A percentile compares a stretch with the other conserved stretches of the same genome.
phyloP scores from a whole-genome alignment of 2,329 filamentous ascomycete species.

The Microdochium paspali region DNA sequence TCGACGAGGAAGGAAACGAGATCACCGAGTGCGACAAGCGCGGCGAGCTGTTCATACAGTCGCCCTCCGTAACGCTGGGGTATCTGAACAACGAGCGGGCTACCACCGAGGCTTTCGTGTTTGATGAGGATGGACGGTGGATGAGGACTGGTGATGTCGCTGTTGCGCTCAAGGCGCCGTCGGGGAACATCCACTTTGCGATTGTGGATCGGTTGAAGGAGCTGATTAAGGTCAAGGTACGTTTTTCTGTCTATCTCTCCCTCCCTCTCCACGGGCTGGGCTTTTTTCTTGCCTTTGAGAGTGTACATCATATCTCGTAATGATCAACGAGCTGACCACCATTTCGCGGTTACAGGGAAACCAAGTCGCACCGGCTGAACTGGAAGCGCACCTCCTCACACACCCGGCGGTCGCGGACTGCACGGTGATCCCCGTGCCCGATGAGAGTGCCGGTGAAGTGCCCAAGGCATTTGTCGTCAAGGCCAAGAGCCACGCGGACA shows the following conservation, averaged over 20 bases:
- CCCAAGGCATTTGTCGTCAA: constrained; percentile 61
- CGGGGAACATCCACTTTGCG: constrained; percentile 71
- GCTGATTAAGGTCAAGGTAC: constrained; percentile 41
- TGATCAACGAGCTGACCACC: not conserved
- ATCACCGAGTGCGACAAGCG: constrained; percentile 56
- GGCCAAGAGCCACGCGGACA: constrained; percentile 22
- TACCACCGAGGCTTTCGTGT: constrained; percentile 67
- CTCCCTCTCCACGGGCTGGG: too few relatives aligned
- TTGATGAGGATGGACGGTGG: constrained; percentile 60
- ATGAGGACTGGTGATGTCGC: constrained; percentile 83
- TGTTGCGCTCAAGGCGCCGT: constrained; percentile 51
- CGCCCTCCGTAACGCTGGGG: constrained; percentile 67
- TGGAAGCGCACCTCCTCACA: constrained; percentile 69
- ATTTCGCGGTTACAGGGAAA: constrained; percentile 40
- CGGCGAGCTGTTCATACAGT: constrained; percentile 73
- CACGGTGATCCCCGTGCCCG: constrained; percentile 65
- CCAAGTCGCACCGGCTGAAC: constrained; percentile 76
- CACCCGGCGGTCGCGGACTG: constrained; percentile 70
- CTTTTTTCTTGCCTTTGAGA: too few relatives aligned
- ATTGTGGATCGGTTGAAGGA: constrained; percentile 66
- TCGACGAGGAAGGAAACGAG: constrained; percentile 60
- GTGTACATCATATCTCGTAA: too few relatives aligned
- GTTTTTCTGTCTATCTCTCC: too few relatives aligned
- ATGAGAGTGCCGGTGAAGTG: constrained; percentile 52
- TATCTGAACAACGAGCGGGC: constrained; percentile 84